Conservation (phyloP, 495 filamentous ascomycete species). For the Niebla homalea region DNA sequence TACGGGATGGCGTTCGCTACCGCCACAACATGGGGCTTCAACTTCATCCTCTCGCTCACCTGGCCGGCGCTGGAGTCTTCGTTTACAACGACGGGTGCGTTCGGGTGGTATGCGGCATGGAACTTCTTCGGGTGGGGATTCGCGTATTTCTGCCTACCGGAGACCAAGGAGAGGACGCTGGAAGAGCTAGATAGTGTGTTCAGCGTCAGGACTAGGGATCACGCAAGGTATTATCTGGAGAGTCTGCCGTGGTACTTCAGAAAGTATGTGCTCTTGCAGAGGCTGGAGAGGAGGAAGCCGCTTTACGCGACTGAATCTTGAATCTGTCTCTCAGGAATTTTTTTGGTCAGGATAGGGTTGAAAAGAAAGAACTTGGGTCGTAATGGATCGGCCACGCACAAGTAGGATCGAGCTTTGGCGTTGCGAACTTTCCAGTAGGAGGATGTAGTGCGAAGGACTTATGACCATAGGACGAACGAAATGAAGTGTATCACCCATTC, state of each 20-base stretch:
- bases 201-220: slow-evolving; percentile 49
- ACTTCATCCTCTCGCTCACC: slow-evolving; percentile 51
- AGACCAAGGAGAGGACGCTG: slow-evolving; percentile 66
- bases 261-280: slow-evolving; percentile 50
- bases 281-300: too few species aligned
- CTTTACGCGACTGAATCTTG: too few species aligned
- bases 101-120: slow-evolving; percentile 42
- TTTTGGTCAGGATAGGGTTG: too few species aligned
- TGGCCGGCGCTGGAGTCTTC: slow-evolving; percentile 43
- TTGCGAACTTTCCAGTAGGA: too few species aligned
- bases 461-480: too few species aligned
- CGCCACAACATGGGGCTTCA: slow-evolving; percentile 58
- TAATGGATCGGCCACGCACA: too few species aligned
- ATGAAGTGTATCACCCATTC: too few species aligned
- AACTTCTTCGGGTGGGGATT: slow-evolving; percentile 29
- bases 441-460: too few species aligned
- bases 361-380: too few species aligned
- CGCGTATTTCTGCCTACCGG: slow-evolving; percentile 61
- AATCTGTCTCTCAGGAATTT: too few species aligned
- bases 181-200: slow-evolving; percentile 82
- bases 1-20: slow-evolving; percentile 56
- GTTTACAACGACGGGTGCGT: slow-evolving; percentile 46
- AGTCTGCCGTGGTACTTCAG: slow-evolving; percentile 59
- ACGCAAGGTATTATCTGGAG: slow-evolving; percentile 50
- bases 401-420: too few species aligned